These are phyloP conservation scores for Gynostemma pentaphyllum DNA, from an alignment of 306 rosid genomes.

Conservation along the genomic window DNA sequence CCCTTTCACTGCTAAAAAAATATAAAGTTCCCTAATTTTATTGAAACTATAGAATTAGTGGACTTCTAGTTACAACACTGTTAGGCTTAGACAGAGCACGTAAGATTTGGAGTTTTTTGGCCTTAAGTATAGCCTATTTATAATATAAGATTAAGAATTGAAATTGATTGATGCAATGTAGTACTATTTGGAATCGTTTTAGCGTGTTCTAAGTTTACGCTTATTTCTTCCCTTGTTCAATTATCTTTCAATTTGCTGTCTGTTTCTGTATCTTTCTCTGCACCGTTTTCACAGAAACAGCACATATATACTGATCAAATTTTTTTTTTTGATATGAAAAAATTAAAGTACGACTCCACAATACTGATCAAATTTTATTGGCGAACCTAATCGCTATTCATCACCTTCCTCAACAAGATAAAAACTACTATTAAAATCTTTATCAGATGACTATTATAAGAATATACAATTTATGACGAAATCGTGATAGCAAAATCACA, in stretches of 20 bases:
- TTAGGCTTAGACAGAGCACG: background rate
- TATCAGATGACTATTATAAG: background rate
- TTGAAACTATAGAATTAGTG: background rate
- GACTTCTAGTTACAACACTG: background rate
- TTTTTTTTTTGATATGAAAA: no score
- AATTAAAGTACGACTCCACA: no score
- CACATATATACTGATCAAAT: background rate
- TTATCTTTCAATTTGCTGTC: background rate
- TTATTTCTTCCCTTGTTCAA: background rate
- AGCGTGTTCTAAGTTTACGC: no score
- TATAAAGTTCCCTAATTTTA: background rate
- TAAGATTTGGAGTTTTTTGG: background rate
- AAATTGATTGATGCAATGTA: no score
- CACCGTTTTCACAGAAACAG: background rate
- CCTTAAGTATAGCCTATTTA: background rate
- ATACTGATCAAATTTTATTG: background rate
- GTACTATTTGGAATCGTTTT: no score
- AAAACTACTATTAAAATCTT: background rate
- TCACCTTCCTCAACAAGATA: background rate
- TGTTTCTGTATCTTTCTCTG: background rate
- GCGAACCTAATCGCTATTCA: background rate
- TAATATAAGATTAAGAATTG: background rate
- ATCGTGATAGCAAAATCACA: background rate
- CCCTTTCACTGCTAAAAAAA: background rate
- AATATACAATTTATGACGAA: background rate